Base-by-base conservation (phyloP, 139 green algal genomes). In the Nannochloris sp. region DNA sequence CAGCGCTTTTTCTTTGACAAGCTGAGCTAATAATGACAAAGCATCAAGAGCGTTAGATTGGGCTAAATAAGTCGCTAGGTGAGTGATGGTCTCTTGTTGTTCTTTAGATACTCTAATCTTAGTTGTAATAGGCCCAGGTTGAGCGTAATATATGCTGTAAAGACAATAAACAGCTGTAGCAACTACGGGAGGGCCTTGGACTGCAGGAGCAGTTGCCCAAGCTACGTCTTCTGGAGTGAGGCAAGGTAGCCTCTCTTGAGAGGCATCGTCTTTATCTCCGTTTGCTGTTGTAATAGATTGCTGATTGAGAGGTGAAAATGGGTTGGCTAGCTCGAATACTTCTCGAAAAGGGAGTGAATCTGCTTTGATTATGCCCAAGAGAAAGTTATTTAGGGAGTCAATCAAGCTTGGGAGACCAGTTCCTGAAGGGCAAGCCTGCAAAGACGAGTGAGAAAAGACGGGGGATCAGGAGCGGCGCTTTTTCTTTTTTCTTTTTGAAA, bases 101-200 rank as follows among this genome's bases (percentile, higher is more conserved):
- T 45, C 37, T 12, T 45, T 45, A 19, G 37, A 45, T 9, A 45
- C 37, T 31, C 64, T 61, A 4, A 76, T 67, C 54, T 71, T 65
- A 12, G 70, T 59, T 19, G 14, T 31, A 15, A 35, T 36, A 7
- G 24, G 37, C 14, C 46, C 13, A 8, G 69, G 69, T 12, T 76
- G 69, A 4, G 69, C 69, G 4, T 47, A 30, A 24, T 71, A 69
- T 27, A 76, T 13, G 69, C 61, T 65, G 42, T 64, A 71, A n/a
- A 76, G 24, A 44, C 58, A 24, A 32, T 65, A 65, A 45, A 72
- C 31, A 3, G 65, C 65, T 2, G 37, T 59, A 0, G 55, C 65
- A 51, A 19, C 42, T 27, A 51, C 42, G 42, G 19, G 19, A 51
- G 42, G 42, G 19, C 42, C 19, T 27, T 19, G 42, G 42, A 19